Percentiles rank a stretch among this genome's conserved stretches.
Evolutionary conservation across 257 asterid genomes (phyloP).

Genomic region (Solanum gandarillasii): DNA sequence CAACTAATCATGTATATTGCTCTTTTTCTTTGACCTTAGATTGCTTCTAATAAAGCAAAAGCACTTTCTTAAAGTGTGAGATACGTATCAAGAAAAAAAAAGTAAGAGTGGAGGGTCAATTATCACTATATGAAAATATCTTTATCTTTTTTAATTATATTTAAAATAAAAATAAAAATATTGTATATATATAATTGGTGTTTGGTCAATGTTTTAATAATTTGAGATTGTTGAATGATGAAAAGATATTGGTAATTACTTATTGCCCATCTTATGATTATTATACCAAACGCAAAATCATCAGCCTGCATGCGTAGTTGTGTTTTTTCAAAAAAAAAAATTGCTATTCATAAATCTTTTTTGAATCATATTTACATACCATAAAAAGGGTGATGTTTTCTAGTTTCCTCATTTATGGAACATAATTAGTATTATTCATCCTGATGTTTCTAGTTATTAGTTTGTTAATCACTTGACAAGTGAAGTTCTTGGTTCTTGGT

Average conservation of each 20-base stretch:
- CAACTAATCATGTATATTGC: background rate
- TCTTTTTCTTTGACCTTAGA: background rate
- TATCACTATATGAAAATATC: background rate
- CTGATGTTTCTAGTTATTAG: background rate
- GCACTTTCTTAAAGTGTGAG: background rate
- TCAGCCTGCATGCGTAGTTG: background rate
- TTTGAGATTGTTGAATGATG: constrained; percentile 1
- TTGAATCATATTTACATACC: background rate
- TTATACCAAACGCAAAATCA: background rate
- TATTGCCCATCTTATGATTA: background rate
- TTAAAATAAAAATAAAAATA: background rate
- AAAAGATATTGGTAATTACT: background rate
- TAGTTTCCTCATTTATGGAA: background rate
- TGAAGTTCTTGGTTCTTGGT: background rate
- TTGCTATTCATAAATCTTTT: background rate
- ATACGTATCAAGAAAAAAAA: background rate
- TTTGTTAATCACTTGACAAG: background rate
- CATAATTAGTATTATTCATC: background rate
- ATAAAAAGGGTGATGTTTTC: background rate
- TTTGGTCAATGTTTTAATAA: background rate
- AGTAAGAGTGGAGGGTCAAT: background rate
- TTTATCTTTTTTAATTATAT: background rate
- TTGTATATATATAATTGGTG: background rate
- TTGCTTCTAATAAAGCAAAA: background rate
- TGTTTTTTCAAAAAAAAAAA: rapidly evolving